phyloP scores from a whole-genome alignment of 1,284 basidiomycete genomes.

The Gymnopus androsaceus region DNA sequence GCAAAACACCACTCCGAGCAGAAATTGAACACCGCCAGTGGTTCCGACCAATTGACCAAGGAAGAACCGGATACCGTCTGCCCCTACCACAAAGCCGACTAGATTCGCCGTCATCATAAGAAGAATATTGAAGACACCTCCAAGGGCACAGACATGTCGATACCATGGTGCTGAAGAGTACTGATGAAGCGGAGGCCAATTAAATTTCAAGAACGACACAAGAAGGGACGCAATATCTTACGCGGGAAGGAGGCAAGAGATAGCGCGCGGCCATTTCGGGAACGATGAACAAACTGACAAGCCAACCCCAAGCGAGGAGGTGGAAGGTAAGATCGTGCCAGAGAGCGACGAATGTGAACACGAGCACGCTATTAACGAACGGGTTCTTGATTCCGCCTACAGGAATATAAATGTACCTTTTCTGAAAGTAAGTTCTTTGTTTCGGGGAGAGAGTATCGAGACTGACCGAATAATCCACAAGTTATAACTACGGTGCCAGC shows the following conservation, averaged over 20 bases:
- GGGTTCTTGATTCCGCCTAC: slow-evolving; percentile 79
- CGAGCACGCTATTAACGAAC: slow-evolving; percentile 71
- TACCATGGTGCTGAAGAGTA: slow-evolving; percentile 78
- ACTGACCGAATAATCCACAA: slow-evolving; percentile 88
- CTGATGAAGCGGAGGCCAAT: slow-evolving; percentile 39
- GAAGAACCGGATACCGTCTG: slow-evolving; percentile 81
- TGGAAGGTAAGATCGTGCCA: slow-evolving; percentile 96
- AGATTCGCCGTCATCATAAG: slow-evolving; percentile 95
- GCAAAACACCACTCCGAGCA: slow-evolving; percentile 61
- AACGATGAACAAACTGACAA: slow-evolving; percentile 87
- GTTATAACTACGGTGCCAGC: slow-evolving; percentile 97
- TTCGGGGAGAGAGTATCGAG: slow-evolving; percentile 3
- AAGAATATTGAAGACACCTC: slow-evolving; percentile 84
- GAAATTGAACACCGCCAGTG: slow-evolving; percentile 68
- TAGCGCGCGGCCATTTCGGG: slow-evolving; percentile 78
- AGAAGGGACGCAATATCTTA: slow-evolving; percentile 33
- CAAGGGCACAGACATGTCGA: slow-evolving; percentile 82
- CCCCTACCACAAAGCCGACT: slow-evolving; percentile 92
- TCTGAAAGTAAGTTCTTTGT: background rate
- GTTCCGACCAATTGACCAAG: slow-evolving; percentile 65
- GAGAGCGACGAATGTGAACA: slow-evolving; percentile 98
- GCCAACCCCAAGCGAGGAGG: slow-evolving; percentile 96
- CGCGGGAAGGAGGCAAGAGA: slow-evolving; percentile 65
- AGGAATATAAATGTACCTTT: slow-evolving; percentile 93
- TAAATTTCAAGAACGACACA: slow-evolving; percentile 9